Evolutionary conservation across 345 rosid genomes (phyloP), one percentile per base, ranked within the genome.

Genomic region (Eutrema yunnanense): DNA sequence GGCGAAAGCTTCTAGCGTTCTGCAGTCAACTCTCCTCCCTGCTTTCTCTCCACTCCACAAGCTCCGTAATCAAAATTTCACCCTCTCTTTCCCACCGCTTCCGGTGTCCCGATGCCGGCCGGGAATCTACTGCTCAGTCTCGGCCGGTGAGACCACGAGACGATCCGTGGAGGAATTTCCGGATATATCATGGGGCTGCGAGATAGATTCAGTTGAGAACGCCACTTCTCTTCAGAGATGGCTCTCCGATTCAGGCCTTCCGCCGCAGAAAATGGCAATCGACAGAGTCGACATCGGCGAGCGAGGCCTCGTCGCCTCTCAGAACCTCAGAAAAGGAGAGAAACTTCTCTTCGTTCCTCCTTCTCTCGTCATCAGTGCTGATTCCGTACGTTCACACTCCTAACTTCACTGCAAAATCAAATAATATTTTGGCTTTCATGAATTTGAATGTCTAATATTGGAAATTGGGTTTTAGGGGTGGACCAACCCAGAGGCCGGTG

Each of bases 341-440:
- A 93, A 90, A 76, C 78, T 94, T 46, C 95, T 94, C 73, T 94
- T 94, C 51, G 97, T 94, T 60, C 98, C 98, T 76, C 98, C 96
- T 36, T 63, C 91, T 58, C 97, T 91, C 38, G 79, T 94, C 71
- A 91, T 94, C 79, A 84, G 88, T 12, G 81, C 90, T 7, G 95
- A 89, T 61, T 94, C 98, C 73, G 98, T 94, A 80, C 66, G 87
- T 26, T 47, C 52, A 11, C 27, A 38, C 38, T 55, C 51, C 14
- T 3, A 5, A 3, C 27, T 41, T 22, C 34, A n/a, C 27, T 13
- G 33, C 26, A 38, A 30, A 56, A 29, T 74, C 26, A 40, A 3
- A n/a, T 14, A 42, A 22, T 13, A 36, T 22, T 9, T 9, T 8
- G 43, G 43, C 43, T 40, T 49, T 50, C 10, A 37, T 67, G 44